phyloP scores from a whole-genome alignment of 768 basidiomycete genomes.

The Termitomyces sp. region DNA sequence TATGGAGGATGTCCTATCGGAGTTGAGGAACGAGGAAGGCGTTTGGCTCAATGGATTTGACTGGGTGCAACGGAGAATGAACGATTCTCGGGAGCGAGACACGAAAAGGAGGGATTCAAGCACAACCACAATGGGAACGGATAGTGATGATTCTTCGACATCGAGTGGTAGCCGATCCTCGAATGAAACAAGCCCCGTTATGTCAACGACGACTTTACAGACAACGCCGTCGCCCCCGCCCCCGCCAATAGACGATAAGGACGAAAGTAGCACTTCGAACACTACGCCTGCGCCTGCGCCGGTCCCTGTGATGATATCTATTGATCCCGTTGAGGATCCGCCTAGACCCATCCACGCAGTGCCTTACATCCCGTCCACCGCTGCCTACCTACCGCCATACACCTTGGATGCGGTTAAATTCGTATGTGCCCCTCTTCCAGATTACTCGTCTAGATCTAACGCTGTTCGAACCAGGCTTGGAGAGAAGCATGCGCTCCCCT shows the following conservation, averaged over 20 bases:
- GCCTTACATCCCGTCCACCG: constrained; percentile 60
- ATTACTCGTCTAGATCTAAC: constrained; percentile 3
- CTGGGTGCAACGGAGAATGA: constrained; percentile 50
- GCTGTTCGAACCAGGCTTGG: constrained; percentile 47
- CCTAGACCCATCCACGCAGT: constrained; percentile 61
- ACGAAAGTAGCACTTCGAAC: constrained; percentile 28
- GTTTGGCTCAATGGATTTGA: constrained; percentile 74
- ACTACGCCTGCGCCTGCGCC: constrained; percentile 9
- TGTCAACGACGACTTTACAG: constrained; percentile 68
- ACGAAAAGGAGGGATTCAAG: constrained; percentile 20
- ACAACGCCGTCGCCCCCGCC: constrained; percentile 80
- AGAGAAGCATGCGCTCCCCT: constrained; percentile 67
- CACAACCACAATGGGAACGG: constrained; percentile 6
- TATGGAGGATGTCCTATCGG: constrained; percentile 53
- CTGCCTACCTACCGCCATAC: constrained; percentile 48
- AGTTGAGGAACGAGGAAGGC: constrained; percentile 54
- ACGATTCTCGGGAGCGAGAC: constrained; percentile 26
- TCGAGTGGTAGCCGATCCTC: constrained; percentile 44
- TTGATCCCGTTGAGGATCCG: constrained; percentile 58
- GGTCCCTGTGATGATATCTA: constrained; percentile 29
- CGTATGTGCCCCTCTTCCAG: constrained; percentile 33
- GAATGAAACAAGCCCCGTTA: constrained; percentile 58
- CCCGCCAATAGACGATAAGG: constrained; percentile 41
- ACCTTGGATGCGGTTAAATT: constrained; percentile 53
- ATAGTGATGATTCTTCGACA: constrained; percentile 45